Evolutionary conservation across 129 eudicot genomes (phyloP), one percentile per base, ranked within the genome.

Genomic region (Kitagawia praeruptora): DNA sequence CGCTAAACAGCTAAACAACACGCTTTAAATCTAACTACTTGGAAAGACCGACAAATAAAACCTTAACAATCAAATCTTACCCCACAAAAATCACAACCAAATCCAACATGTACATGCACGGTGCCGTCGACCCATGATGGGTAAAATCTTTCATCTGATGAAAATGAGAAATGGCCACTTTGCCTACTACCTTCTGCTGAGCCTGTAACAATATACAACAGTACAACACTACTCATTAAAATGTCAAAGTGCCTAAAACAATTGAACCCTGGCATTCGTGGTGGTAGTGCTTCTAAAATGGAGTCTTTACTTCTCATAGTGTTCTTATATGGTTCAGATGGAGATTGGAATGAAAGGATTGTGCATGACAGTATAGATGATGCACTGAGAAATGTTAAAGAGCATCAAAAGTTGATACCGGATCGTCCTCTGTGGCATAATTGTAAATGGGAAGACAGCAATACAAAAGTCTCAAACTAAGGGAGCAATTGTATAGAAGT

Each of bases 31-130:
- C 25, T 37, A 70, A 19, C 27, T 70, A 70, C 25, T 39, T 70
- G 4, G 25, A 39, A 7, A 37, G 45, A 27, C 13, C n/a, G 3
- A 19, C 27, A 39, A 18, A 39, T 14, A 39, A 39, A 70, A 70
- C 13, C 46, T 70, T 37, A 39, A 70, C 10, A 70, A 70, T 19
- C 0, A 39, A 37, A 19, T 75, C 84, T 80, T 90, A 92, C 96
- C 83, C 96, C 97, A 73, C 97, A 92, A 83, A 82, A 81, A 84
- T 92, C 97, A 82, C 96, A 89, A 77, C 96, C 97, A 81, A 74
- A 83, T 80, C 83, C 81, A 63, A 56, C n/a, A 74, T 92, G 96
- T 72, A 82, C 81, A 1, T 83, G 82, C 28, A 86, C 74, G 63
- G 70, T 79, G 81, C 78, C 78, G 40, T 76, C 80, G 6, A 40